Base-by-base conservation (phyloP, 192 early-diverging fungal species). In the Umbelopsis ramanniana region DNA sequence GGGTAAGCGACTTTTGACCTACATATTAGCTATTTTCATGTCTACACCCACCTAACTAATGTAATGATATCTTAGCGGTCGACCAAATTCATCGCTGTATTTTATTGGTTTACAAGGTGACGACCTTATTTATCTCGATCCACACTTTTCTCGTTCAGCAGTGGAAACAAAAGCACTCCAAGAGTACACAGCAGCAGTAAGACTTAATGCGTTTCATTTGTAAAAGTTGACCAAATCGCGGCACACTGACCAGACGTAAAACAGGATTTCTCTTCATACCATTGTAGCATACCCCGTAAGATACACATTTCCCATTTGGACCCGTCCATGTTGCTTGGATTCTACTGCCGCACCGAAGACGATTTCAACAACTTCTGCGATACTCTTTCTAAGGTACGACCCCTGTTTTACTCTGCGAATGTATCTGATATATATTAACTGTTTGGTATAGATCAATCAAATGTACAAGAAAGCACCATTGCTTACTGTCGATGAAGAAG, bases 261-360 rank as follows among this genome's bases (percentile, higher is more conserved):
- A 68, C 72, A 90, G 74, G 93, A 96, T 67, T 78, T 96, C 67
- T 76, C 84, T 10, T 90, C 92, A 19, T 99, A 94, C 76, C 94
- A 96, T 74, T 97, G 94, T 80, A 84, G 81, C 29, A 87, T 79
- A 5, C 88, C 92, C 2, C 86, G 90, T 15, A 92, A 91, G 67
- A 85, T 97, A 24, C 78, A 90, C 17, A 86, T 99, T 33, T 83
- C 81, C 19, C 79, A 89, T 15, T 76, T 99, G 53, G 97, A 99
- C 77, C 97, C 97, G 1, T 96, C 94, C 3, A 92, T 99, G 89
- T 86, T 97, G 4, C 80, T 97, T 72, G 96, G 96, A 2, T 99
- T 97, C 75, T 96, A 90, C 76, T 91, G 89, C 70, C 74, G 79
- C 24, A 86, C 86, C 45, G 63, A 72, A 23, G 67, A 55, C 3